Conservation (phyloP, 2,329 filamentous ascomycete genomes). For the Cladosporium sp. region DNA sequence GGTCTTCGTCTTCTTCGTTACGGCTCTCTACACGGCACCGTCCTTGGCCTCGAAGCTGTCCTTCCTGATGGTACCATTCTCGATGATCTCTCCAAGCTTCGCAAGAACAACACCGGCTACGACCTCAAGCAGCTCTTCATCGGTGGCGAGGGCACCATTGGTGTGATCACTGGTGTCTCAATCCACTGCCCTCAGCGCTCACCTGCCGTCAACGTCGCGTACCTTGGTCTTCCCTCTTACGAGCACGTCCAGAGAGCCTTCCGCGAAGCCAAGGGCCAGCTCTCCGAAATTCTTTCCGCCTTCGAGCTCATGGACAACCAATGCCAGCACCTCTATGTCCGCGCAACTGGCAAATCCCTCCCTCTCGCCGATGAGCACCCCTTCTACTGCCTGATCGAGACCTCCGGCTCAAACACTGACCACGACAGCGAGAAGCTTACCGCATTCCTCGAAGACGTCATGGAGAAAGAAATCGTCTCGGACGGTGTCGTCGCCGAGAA, state of each 20-base stretch:
- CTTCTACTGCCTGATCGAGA: conserved; percentile 97
- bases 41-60: conserved; percentile 90
- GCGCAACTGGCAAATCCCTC: conserved; percentile 72
- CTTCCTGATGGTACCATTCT: conserved; percentile 90
- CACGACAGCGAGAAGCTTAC: conserved; percentile 92
- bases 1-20: conserved; percentile 87
- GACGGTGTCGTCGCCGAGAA: conserved; percentile 93
- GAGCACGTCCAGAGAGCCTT: conserved; percentile 86
- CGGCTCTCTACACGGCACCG: conserved; percentile 88
- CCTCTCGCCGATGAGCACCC: conserved; percentile 82
- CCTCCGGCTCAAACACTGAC: conserved; percentile 88
- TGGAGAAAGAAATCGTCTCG: conserved; percentile 79
- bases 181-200: conserved; percentile 87
- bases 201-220: conserved; percentile 88
- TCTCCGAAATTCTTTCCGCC: conserved; percentile 92
- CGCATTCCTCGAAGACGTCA: conserved; percentile 85
- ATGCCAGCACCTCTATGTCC: conserved; percentile 74
- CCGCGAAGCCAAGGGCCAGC: conserved; percentile 81
- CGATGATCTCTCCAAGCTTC: conserved; percentile 80
- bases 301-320: conserved; percentile 95
- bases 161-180: conserved; percentile 87
- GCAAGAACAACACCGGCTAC: conserved; percentile 99
- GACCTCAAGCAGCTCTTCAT: conserved; percentile 97
- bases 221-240: conserved; percentile 87
- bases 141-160: conserved; percentile 90